These are phyloP conservation scores for Chrysanthemum lavandulifolium DNA, from an alignment of 129 eudicot species.

Conservation along the genomic window DNA sequence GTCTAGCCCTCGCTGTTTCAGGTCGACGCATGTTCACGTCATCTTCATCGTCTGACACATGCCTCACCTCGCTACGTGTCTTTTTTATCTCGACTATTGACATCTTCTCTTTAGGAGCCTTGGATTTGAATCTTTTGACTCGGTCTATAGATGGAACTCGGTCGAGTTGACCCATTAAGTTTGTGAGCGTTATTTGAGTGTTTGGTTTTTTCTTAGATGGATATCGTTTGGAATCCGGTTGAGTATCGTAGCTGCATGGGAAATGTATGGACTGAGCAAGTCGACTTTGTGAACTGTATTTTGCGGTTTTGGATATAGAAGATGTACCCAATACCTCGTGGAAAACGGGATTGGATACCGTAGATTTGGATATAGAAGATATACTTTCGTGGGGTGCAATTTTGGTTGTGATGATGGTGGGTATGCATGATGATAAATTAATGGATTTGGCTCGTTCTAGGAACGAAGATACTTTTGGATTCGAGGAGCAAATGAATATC, in stretches of 20 bases:
- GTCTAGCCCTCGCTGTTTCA: constrained; percentile 28
- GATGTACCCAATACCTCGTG: too few relatives aligned
- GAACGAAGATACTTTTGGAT: constrained; percentile 6
- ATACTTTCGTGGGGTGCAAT: neutral
- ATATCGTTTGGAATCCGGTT: constrained; percentile 2
- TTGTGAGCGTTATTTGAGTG: neutral
- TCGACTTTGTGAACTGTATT: constrained; percentile 18
- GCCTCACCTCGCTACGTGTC: constrained; percentile 31
- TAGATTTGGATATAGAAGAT: neutral
- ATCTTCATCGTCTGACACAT: constrained; percentile 17
- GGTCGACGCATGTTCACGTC: constrained; percentile 26
- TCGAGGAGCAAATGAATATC: neutral
- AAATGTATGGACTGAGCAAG: constrained; percentile 22
- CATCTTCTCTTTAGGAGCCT: neutral
- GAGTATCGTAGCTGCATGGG: constrained; percentile 7
- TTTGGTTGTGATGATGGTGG: neutral
- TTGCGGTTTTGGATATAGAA: neutral
- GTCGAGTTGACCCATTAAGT: constrained; percentile 21
- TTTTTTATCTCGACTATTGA: constrained; percentile 20
- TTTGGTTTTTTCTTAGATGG: neutral
- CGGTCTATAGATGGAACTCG: constrained; percentile 33
- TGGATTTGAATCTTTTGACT: constrained; percentile 40
- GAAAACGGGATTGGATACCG: too few relatives aligned
- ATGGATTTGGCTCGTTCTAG: constrained; percentile 17
- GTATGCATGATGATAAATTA: constrained; percentile 7